These are phyloP conservation scores for Trichophyton equinum DNA, from an alignment of 2,329 filamentous ascomycete genomes.

Conservation along the genomic window DNA sequence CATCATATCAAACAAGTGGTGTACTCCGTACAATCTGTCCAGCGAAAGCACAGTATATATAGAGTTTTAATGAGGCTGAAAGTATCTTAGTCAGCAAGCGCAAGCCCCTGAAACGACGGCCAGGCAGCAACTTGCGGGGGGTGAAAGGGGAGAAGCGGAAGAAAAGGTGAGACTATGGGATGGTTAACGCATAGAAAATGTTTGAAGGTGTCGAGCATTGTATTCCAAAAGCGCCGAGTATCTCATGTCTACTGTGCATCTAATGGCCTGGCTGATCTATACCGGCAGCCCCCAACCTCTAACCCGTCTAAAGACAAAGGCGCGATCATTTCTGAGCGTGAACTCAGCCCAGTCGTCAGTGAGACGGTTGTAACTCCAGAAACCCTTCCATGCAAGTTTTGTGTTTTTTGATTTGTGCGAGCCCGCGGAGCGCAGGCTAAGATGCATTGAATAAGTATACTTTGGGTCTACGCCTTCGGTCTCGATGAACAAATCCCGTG, in stretches of 20 bases:
- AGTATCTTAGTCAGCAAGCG: background rate
- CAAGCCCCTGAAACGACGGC: background rate
- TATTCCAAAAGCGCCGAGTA: background rate
- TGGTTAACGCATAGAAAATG: background rate
- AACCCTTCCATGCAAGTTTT: conserved; percentile 76
- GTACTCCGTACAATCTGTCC: background rate
- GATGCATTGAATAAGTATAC: conserved; percentile 74
- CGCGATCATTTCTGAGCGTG: conserved; percentile 47
- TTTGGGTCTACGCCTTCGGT: conserved; percentile 68
- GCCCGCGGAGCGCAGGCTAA: conserved; percentile 51
- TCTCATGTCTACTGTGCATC: background rate
- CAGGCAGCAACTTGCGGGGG: background rate
- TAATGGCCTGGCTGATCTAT: background rate
- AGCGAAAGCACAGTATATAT: too few relatives aligned
- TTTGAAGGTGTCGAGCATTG: background rate
- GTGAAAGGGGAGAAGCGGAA: background rate
- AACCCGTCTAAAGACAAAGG: conserved; percentile 51
- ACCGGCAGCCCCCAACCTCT: conserved; percentile 42
- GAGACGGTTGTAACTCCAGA: conserved; percentile 78
- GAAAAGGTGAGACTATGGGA: background rate
- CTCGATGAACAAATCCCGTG: conserved; percentile 62
- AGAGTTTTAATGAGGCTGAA: background rate
- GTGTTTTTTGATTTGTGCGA: conserved; percentile 57
- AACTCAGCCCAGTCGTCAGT: conserved; percentile 90
- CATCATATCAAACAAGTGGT: background rate